Base-by-base conservation (phyloP, 148 eudicot species). In the Tetragonia tetragonoides region DNA sequence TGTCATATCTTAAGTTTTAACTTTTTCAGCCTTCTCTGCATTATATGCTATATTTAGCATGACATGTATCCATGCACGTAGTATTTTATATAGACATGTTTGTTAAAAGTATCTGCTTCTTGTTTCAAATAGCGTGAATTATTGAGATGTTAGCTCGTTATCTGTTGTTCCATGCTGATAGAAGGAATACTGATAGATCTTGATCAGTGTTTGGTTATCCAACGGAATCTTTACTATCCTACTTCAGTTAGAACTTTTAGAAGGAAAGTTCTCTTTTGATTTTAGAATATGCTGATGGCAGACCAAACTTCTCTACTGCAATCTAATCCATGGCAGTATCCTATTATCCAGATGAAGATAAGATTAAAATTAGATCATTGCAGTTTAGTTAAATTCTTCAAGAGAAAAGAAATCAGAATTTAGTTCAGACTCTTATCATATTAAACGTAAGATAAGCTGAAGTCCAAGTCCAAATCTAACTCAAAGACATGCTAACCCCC, bases 61-160 rank as follows among this genome's bases (percentile, higher is more conserved):
- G 10, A 14, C 65, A 64, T 51, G 16, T 24, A 23, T 46, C 7
- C 66, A 14, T 18, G 51, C 28, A 37, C 3, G 7, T 12, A 17
- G 60, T 2, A 12, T 47, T 68, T 7, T 39, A 24, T 16, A 17
- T n/a, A 4, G 28, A 15, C 56, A 40, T 72, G 61, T 44, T 56
- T 78, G 42, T 79, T n/a, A 65, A 2, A 9, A 42, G 12, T 63
- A 28, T 63, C 18, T 63, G 67, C 67, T 63, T 24, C 67, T 63
- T 9, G 24, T 8, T 63, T 3, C 40, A 10, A 23, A 4, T 3
- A 28, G 34, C 18, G 3, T 61, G 1, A 53, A 42, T 2, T 6
- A 41, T 21, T 28, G 21, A 15, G 44, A 59, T n/a, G 28, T 23
- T 10, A 73, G 76, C 66, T 73, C 14, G n/a, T 47, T 72, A 17